These are phyloP conservation scores for Phytophthora vignae DNA, from an alignment of 352 stramenopile species.

Conservation along the genomic window DNA sequence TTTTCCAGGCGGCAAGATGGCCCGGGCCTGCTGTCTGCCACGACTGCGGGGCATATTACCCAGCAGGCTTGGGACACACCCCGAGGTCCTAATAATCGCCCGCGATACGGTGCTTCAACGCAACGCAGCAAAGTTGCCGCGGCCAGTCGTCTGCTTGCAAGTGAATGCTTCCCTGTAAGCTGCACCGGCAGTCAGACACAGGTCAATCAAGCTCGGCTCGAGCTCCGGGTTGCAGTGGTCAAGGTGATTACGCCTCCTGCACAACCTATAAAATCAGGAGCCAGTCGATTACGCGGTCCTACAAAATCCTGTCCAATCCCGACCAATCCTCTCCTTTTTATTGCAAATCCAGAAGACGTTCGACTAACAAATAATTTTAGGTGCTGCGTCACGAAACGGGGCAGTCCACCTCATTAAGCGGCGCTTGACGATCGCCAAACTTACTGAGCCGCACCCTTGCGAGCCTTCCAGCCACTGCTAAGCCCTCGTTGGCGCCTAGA, in stretches of 20 bases:
- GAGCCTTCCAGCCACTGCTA: too few species aligned
- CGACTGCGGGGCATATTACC: neutral
- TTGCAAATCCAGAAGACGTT: neutral
- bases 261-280: neutral
- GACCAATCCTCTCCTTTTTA: neutral
- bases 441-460: too few species aligned
- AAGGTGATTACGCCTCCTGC: conserved; percentile 9
- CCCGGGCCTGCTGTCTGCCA: neutral
- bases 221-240: neutral
- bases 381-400: neutral
- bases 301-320: neutral
- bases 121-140: neutral
- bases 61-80: conserved; percentile 22
- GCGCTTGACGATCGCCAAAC: too few species aligned
- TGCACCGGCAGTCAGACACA: too few species aligned
- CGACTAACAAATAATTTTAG: neutral
- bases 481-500: too few species aligned
- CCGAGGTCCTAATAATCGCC: neutral
- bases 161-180: too few species aligned
- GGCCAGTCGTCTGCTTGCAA: conserved; percentile 1
- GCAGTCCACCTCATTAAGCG: neutral
- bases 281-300: conserved; percentile 17
- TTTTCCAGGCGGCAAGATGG: conserved; percentile 15
- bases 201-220: neutral
- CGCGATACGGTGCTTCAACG: neutral